Evolutionary conservation across 768 basidiomycete genomes (phyloP), one percentile per base, ranked within the genome.

Genomic region (Melanogaster broomeanus): DNA sequence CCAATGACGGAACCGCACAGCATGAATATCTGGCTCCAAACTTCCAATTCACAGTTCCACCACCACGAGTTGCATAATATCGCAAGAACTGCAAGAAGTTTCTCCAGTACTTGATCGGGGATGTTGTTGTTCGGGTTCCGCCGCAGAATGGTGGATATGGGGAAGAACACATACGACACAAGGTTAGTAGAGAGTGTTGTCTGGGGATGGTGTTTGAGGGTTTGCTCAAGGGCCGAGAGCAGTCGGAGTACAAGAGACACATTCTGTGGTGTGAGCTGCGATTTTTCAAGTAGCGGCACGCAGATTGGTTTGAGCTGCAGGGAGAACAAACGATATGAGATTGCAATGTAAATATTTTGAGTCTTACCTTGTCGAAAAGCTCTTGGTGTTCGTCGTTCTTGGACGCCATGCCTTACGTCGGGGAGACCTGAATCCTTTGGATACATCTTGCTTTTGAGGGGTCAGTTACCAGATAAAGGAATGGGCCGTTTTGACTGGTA

Each of bases 21-120:
- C 75, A 85, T 87, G 66, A 95, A 90, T 22, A 93, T 72, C 61
- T 97, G 93, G 62, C 88, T 85, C 93, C 93, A 95, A 24, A 83
- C 68, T 48, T 75, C 74, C 33, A 81, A 43, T 41, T 91, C 90
- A 63, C 86, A 85, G 18, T 75, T 74, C 88, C 89, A 90, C 90
- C 92, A 94, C 87, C 90, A 92, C n/a, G 76, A 72, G 18, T 83
- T 77, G 56, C 79, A 83, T 22, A 98, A 74, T 2, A 79, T 59
- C 3, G 72, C 64, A 27, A 96, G 72, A 12, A 80, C 72, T 22
- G 74, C 60, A 52, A 97, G 74, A 19, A 93, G 68, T 48, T 79
- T 82, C 69, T 97, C 91, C 42, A 96, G 72, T 27, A 93, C 71
- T 59, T 86, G 86, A 61, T 93, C 87, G 8, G 92, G 88, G 42